Evolutionary conservation across 768 basidiomycete species (phyloP).

Genomic region (Hygrophoropsis aurantiaca): DNA sequence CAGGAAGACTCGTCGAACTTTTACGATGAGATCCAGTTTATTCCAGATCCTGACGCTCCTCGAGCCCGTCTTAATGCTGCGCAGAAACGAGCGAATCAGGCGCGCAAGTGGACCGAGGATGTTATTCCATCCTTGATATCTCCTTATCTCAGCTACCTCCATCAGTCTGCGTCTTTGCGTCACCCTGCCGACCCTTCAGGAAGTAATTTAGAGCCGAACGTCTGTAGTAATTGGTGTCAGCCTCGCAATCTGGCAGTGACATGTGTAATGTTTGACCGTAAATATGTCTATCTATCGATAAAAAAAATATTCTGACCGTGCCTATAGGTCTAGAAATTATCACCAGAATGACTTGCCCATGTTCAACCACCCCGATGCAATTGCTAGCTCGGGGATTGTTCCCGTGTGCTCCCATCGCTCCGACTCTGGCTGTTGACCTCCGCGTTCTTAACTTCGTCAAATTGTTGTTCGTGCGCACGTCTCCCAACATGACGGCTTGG

Average conservation of each 20-base stretch:
- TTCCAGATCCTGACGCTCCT: not conserved
- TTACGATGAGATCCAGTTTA: too few relatives aligned
- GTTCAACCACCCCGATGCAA: constrained; percentile 16
- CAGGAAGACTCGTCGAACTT: not conserved
- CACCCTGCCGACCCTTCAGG: not conserved
- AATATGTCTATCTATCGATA: too few relatives aligned
- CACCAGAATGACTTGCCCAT: constrained; percentile 8
- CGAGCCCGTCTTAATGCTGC: not conserved
- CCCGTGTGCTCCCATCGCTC: constrained; percentile 25
- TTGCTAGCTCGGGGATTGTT: constrained; percentile 25
- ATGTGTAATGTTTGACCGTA: not conserved
- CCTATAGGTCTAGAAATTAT: constrained; percentile 11
- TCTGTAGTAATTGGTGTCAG: too few relatives aligned
- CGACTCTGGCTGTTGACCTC: constrained; percentile 31
- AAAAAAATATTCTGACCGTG: too few relatives aligned
- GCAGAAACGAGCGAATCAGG: constrained; percentile 1
- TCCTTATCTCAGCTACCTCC: not conserved
- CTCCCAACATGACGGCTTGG: constrained; percentile 13
- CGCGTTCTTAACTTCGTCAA: constrained; percentile 28
- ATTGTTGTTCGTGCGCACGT: constrained; percentile 7
- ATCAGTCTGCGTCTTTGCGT: not conserved
- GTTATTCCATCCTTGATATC: not conserved
- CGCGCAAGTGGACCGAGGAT: not conserved
- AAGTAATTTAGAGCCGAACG: not conserved
- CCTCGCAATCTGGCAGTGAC: not conserved